Base-by-base conservation (phyloP, 225 moss, liverwort and hornwort genomes). In the Pleurozium schreberi region DNA sequence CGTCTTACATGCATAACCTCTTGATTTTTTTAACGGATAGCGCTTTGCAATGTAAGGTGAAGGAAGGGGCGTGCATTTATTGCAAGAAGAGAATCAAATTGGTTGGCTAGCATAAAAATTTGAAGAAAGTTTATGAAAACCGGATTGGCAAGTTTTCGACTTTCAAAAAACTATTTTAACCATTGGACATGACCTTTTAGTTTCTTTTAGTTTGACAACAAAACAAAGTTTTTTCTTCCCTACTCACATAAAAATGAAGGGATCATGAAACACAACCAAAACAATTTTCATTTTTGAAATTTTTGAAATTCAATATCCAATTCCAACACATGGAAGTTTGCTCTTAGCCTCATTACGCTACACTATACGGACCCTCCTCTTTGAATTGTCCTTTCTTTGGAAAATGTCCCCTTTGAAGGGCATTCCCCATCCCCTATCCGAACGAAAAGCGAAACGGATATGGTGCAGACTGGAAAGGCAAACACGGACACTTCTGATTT, bases 21-120 rank as follows among this genome's bases (percentile, higher is more conserved):
- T 47, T 1, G 0, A 23, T 9, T 53, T 53, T n/a, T 77, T 53
- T 0, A 77, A 9, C 0, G 0, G 0, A 53, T 53, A 15, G 9
- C 6, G 0, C 4, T 38, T 53, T 36, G 9, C 13, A 23, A 36
- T 0, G 2, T 23, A 9, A 15, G 4, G 1, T 14, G 10, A 3
- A 38, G 36, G 25, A 38, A 1, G 53, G 38, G 0, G 1, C 38
- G 12, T 23, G 10, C 4, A 77, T 9, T 15, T 21, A 4, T 77
- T 77, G 1, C 3, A 36, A 53, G 8, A 76, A 36, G 14, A 14
- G 0, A 76, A 22, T 2, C 9, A 23, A 77, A 53, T 53, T 25
- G 1, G 6, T 53, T 53, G 38, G 2, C 23, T 1, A 25, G 0
- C 8, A 9, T 23, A 53, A 38, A 34, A 25, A 9, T 77, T 6